These are phyloP conservation scores for Hansfordia pulvinata DNA, from an alignment of 2,329 filamentous ascomycete species.

Conservation along the genomic window DNA sequence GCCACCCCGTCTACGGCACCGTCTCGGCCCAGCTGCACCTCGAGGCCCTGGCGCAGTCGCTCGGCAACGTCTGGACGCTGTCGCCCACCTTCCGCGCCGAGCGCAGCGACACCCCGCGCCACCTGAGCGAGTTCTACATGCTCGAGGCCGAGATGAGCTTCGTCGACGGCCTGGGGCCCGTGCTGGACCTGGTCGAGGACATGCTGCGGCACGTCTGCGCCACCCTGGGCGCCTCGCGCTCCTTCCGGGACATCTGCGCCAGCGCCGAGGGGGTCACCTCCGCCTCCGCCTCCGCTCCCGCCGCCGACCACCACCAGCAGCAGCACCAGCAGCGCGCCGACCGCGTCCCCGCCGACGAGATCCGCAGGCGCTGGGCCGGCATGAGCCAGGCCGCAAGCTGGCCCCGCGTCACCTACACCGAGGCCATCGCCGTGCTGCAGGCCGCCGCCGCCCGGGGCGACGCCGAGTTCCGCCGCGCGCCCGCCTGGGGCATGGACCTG, in stretches of 20 bases:
- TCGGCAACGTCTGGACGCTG: slow-evolving; percentile 86
- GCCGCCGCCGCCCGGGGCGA: slow-evolving; percentile 26
- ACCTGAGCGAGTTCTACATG: slow-evolving; percentile 98
- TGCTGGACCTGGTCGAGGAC: slow-evolving; percentile 72
- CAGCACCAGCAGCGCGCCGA: no score
- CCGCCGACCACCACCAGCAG: no score
- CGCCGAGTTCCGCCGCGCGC: slow-evolving; percentile 51
- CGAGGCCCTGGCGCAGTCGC: slow-evolving; percentile 77
- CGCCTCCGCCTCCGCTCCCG: no score
- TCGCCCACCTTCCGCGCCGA: slow-evolving; percentile 92
- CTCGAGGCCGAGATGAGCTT: slow-evolving; percentile 85
- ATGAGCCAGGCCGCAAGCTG: slow-evolving; percentile 43
- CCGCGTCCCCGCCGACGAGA: slow-evolving; percentile 29
- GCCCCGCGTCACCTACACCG: slow-evolving; percentile 72
- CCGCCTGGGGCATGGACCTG: slow-evolving; percentile 60
- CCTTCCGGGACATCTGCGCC: slow-evolving; percentile 31
- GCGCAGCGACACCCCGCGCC: slow-evolving; percentile 81
- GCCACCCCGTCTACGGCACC: slow-evolving; percentile 80
- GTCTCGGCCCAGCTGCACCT: slow-evolving; percentile 92
- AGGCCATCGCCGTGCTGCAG: slow-evolving; percentile 59
- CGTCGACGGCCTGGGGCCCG: slow-evolving; percentile 48
- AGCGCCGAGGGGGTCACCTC: no score
- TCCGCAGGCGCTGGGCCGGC: slow-evolving; percentile 60
- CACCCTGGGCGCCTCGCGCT: slow-evolving; percentile 24
- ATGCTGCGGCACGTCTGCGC: slow-evolving; percentile 48